A percentile compares a stretch with the other conserved stretches of the same genome.
These are phyloP conservation scores for Sclerotinia subarctica DNA, from an alignment of 2,329 filamentous ascomycete genomes.

Conservation along the genomic window DNA sequence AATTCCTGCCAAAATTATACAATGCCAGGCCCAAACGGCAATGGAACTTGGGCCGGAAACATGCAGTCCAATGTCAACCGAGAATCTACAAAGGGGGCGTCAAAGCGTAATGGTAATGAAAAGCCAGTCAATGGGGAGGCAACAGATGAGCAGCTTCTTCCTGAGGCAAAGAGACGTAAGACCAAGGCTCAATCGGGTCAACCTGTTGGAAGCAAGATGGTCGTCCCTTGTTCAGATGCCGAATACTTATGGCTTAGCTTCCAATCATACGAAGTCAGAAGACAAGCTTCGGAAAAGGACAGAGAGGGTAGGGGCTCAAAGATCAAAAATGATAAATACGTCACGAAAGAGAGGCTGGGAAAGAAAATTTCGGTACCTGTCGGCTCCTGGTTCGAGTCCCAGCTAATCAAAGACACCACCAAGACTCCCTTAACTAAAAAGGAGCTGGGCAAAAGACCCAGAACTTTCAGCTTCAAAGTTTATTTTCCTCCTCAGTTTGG, in stretches of 20 bases:
- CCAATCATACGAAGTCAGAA: not conserved
- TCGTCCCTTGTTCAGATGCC: not conserved
- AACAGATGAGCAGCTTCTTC: not conserved
- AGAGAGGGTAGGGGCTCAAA: no score
- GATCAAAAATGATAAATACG: not conserved
- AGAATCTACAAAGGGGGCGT: not conserved
- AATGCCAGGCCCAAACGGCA: not conserved
- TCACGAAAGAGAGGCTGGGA: not conserved
- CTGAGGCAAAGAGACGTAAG: no score
- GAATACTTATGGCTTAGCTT: not conserved
- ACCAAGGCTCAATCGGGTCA: no score
- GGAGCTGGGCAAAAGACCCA: not conserved
- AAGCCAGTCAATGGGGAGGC: not conserved
- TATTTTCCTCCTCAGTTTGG: not conserved
- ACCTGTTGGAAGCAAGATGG: no score
- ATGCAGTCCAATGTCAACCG: not conserved
- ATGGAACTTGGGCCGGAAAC: not conserved
- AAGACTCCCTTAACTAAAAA: no score
- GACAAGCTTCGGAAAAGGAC: fast-evolving
- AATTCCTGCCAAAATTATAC: not conserved
- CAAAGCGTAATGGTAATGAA: not conserved
- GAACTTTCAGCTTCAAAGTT: not conserved
- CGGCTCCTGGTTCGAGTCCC: not conserved
- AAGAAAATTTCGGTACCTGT: no score
- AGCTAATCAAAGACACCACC: not conserved